Evolutionary conservation across 2,329 filamentous ascomycete genomes (phyloP).

Genomic region (Aureobasidium zeae): DNA sequence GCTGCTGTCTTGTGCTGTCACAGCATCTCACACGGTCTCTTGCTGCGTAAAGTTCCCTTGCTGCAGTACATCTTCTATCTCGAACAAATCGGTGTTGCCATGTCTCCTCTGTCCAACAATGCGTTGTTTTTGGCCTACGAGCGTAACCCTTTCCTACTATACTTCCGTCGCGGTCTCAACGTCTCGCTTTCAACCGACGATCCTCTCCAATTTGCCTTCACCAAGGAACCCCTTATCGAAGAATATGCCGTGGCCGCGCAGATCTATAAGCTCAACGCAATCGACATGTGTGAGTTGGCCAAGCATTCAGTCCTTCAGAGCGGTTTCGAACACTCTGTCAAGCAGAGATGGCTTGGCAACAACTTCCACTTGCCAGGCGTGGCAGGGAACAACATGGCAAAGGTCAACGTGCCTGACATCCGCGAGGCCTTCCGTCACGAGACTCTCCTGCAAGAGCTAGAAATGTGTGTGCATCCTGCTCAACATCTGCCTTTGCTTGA

Average conservation of each 20-base stretch:
- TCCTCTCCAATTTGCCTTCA: constrained; percentile 94
- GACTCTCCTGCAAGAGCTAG: constrained; percentile 72
- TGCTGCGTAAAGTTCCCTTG: constrained; percentile 86
- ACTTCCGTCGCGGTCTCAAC: constrained; percentile 90
- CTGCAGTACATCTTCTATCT: constrained; percentile 97
- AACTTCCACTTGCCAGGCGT: constrained; percentile 71
- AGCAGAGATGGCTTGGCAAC: constrained; percentile 81
- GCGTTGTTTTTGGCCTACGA: constrained; percentile 94
- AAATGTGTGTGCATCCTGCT: constrained; percentile 54
- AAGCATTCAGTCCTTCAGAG: constrained; percentile 94
- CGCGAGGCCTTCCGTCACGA: constrained; percentile 83
- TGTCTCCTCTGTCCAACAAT: constrained; percentile 99
- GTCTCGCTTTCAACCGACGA: constrained; percentile 95
- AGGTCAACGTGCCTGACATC: constrained; percentile 92
- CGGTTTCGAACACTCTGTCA: constrained; percentile 81
- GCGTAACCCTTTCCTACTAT: constrained; percentile 89
- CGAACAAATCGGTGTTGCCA: constrained; percentile 95
- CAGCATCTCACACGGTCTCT: constrained; percentile 89
- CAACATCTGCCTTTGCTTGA: neutral
- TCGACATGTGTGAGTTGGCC: constrained; percentile 97
- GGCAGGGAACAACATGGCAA: constrained; percentile 81
- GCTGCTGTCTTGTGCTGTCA: constrained; percentile 87
- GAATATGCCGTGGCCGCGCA: constrained; percentile 97
- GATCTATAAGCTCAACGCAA: constrained; percentile 93
- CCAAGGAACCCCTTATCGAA: constrained; percentile 94